Evolutionary conservation across 2,329 filamentous ascomycete genomes (phyloP).

Genomic region (Botrytis sinoallii): DNA sequence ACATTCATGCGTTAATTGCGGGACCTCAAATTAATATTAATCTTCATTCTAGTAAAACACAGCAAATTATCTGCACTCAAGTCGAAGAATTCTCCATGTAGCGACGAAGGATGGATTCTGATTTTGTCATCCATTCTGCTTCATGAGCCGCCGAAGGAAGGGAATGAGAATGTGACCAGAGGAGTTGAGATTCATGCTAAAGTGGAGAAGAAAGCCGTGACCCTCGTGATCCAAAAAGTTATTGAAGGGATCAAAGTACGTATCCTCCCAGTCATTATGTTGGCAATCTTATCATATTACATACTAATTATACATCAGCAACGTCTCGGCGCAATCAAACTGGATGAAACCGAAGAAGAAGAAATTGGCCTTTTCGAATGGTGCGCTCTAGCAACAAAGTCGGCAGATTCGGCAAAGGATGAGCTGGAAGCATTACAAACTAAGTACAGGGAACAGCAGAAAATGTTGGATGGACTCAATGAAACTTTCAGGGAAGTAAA

Average conservation of each 20-base stretch:
- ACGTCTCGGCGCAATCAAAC: constrained; percentile 63
- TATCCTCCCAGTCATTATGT: neutral
- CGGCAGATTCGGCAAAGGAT: constrained; percentile 21
- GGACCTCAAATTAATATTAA: constrained; percentile 29
- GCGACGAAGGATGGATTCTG: constrained; percentile 63
- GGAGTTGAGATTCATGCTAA: constrained; percentile 60
- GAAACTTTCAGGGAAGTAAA: constrained; percentile 64
- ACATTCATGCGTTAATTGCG: constrained; percentile 34
- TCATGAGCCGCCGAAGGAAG: constrained; percentile 41
- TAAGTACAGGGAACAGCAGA: constrained; percentile 49
- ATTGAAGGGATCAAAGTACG: constrained; percentile 66
- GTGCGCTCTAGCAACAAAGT: constrained; percentile 57
- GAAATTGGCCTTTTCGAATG: constrained; percentile 67
- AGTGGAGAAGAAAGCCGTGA: constrained; percentile 52
- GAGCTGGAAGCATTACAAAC: constrained; percentile 38
- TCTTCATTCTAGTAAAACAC: constrained; percentile 50
- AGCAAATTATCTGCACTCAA: constrained; percentile 52
- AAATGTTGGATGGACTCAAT: constrained; percentile 56
- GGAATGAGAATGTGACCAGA: constrained; percentile 53
- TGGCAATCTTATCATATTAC: constrained; percentile 13
- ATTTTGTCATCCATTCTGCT: constrained; percentile 58
- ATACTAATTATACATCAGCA: constrained; percentile 46
- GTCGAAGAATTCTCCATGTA: constrained; percentile 52
- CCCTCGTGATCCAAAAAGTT: constrained; percentile 62
- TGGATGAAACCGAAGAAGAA: constrained; percentile 51